phyloP scores from a whole-genome alignment of 2,329 filamentous ascomycete species.

The Colletotrichum echinochloae region DNA sequence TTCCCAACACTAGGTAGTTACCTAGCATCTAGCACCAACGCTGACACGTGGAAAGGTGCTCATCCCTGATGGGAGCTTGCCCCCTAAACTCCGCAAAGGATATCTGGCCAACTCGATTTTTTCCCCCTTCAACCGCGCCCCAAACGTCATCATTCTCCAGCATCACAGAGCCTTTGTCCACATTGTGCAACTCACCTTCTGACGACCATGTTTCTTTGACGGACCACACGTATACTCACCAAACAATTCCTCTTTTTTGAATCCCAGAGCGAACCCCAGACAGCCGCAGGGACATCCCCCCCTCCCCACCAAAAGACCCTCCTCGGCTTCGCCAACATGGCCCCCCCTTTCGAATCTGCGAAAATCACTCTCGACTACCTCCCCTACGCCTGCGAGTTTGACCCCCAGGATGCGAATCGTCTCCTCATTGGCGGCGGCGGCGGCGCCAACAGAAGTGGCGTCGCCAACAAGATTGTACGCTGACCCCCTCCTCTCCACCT shows the following conservation, averaged over 20 bases:
- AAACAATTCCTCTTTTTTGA: neutral
- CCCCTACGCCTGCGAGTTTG: slow-evolving; percentile 89
- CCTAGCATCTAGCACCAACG: neutral
- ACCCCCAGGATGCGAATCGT: slow-evolving; percentile 80
- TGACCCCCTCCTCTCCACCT: slow-evolving; percentile 7
- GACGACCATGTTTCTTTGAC: slow-evolving; percentile 21
- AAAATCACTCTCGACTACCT: slow-evolving; percentile 82
- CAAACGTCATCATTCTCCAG: slow-evolving; percentile 27
- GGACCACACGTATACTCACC: neutral
- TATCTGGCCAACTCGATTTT: slow-evolving; percentile 36
- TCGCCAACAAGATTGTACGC: slow-evolving; percentile 87
- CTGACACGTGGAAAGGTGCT: slow-evolving; percentile 17
- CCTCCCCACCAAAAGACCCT: slow-evolving; percentile 21
- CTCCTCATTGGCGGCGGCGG: slow-evolving; percentile 90
- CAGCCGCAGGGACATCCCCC: slow-evolving; percentile 17
- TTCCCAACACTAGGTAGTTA: neutral
- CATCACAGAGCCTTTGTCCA: slow-evolving; percentile 1
- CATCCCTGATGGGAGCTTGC: slow-evolving; percentile 13
- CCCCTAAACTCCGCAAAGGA: slow-evolving; percentile 24
- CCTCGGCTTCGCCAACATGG: slow-evolving; percentile 46
- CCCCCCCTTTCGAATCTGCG: slow-evolving; percentile 60
- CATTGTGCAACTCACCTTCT: neutral
- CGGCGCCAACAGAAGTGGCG: slow-evolving; percentile 82
- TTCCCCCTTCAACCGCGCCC: slow-evolving; percentile 15
- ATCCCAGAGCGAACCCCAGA: neutral